Base-by-base conservation (phyloP, 2,329 filamentous ascomycete species). In the Fusarium sublunatum region DNA sequence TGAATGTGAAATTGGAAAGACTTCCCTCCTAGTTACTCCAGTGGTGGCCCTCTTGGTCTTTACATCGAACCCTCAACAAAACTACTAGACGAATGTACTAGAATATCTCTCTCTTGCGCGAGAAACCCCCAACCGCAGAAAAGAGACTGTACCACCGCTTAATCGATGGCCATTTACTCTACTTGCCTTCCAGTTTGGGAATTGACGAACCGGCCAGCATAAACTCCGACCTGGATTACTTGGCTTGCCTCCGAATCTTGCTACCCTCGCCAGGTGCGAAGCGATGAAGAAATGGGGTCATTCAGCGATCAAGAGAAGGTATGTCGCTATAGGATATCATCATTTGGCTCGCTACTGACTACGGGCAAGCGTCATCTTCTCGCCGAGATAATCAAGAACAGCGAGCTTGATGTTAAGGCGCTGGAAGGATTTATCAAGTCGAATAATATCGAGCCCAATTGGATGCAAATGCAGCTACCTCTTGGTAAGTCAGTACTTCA, bases 321-420 rank as follows among this genome's bases (percentile, higher is more conserved):
- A 77, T 53, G 75, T n/a, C 8, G 15, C 5, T 9, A 13, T 4
- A 3, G 7, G 12, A 19, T 13, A 15, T 25, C 13, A n/a, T 31
- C 2, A 26, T 10, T 11, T 13, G 15, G 12, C 12, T 28, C 22
- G 7, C 26, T 46, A 41, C 45, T 55, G 39, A 60, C 60, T 42
- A 61, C 44, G 19, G 7, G 43, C n/a, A 68, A 87, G 84, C 82
- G 83, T 61, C 85, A 85, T 69, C 75, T 86, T 58, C 78, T 87
- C 53, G 82, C 79, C 53, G 84, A 87, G 73, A 83, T 86, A 67
- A 82, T 87, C 73, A 87, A 86, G 67, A 78, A 78, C 58, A 86
- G 83, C 74, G 73, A 77, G 28, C 73, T 86, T 56, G 79, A 84
- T 53, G 70, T 84, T 24, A 71, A 75, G 10, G 72, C 71, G 15